Evolutionary conservation across 169 alveolate species (phyloP).

Genomic region (Fabrea salina): DNA sequence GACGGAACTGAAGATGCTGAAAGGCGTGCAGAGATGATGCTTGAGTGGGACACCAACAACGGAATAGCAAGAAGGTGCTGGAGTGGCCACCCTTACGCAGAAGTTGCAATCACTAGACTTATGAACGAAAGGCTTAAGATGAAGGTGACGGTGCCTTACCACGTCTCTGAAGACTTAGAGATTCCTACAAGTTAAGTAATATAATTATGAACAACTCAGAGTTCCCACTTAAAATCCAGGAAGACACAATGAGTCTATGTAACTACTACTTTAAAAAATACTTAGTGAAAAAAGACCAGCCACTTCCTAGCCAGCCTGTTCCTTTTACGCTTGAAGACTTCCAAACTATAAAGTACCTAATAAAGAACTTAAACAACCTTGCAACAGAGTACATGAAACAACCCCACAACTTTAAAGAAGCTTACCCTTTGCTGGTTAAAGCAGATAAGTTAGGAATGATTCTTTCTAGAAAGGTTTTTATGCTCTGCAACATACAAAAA

Average conservation of each 20-base stretch:
- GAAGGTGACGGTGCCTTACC: not conserved
- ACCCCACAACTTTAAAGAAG: not conserved
- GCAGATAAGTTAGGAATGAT: not conserved
- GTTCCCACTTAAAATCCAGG: too few relatives aligned
- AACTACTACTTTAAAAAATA: too few relatives aligned
- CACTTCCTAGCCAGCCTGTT: too few relatives aligned
- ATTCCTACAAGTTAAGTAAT: too few relatives aligned
- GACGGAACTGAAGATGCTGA: constrained; percentile 65
- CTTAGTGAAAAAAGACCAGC: too few relatives aligned
- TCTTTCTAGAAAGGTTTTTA: not conserved
- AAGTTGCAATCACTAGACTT: constrained; percentile 20
- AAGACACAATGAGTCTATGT: too few relatives aligned
- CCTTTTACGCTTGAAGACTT: not conserved
- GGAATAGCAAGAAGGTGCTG: constrained; percentile 66
- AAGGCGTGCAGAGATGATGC: constrained; percentile 51
- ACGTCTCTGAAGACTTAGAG: not conserved
- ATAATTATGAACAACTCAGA: too few relatives aligned
- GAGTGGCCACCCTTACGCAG: constrained; percentile 56
- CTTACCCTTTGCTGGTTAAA: not conserved
- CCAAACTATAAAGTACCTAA: not conserved
- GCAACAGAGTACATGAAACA: not conserved
- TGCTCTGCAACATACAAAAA: too few relatives aligned
- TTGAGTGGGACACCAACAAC: constrained; percentile 64
- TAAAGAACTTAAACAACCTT: not conserved
- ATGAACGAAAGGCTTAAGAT: not conserved